Conservation (phyloP, 148 eudicot genomes). For the Dysphania ambrosioides region DNA sequence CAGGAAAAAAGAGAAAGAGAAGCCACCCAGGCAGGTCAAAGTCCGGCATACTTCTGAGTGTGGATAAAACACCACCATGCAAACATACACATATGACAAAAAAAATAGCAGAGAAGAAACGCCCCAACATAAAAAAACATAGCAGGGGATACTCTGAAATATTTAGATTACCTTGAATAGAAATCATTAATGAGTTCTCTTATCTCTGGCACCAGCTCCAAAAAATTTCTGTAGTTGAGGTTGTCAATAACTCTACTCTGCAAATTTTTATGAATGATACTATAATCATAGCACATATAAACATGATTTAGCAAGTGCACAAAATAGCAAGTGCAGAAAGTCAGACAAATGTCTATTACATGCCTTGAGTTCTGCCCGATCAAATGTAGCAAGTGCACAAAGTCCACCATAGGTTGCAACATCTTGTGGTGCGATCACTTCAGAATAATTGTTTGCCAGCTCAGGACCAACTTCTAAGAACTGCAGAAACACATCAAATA, state of each 20-base stretch:
- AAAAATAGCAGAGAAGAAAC: too few species aligned
- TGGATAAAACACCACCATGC: too few species aligned
- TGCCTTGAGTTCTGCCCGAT: conserved; percentile 90
- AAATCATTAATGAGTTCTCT: conserved; percentile 92
- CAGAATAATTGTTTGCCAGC: conserved; percentile 72
- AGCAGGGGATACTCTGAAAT: neutral
- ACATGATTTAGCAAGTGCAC: neutral
- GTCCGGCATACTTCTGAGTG: too few species aligned
- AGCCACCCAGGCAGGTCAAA: too few species aligned
- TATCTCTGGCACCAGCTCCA: conserved; percentile 94
- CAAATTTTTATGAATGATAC: conserved; percentile 19
- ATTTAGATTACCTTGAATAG: conserved; percentile 64
- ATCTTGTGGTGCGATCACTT: conserved; percentile 93
- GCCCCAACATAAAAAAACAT: too few species aligned
- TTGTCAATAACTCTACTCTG: conserved; percentile 98
- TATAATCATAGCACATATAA: conserved; percentile 1
- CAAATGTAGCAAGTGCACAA: conserved; percentile 96
- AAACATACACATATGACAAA: too few species aligned
- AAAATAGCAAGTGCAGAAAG: too few species aligned
- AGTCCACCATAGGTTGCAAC: conserved; percentile 98
- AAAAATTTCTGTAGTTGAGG: conserved; percentile 75
- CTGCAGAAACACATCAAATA: conserved; percentile 43
- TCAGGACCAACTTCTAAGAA: conserved; percentile 87
- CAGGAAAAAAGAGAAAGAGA: too few species aligned
- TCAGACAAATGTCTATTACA: conserved; percentile 9